Evolutionary conservation across 2,329 filamentous ascomycete genomes (phyloP), one percentile per base, ranked within the genome.

Genomic region (Ilyonectria sp.): DNA sequence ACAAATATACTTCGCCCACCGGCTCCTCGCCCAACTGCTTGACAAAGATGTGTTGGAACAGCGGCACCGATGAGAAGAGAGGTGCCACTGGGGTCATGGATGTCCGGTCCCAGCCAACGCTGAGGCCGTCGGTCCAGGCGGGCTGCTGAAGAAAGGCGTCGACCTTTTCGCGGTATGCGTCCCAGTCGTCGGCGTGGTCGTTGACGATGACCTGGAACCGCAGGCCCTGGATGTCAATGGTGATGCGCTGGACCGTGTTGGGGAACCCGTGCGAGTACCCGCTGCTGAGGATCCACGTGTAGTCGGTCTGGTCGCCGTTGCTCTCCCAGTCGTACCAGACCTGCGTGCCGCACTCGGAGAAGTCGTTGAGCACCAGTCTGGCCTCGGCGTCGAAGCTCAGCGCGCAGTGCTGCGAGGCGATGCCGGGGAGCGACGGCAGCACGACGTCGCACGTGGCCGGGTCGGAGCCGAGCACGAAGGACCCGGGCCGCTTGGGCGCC

Each of bases 261-360:
- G 81, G 81, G 53, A 82, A 82, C 11, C 77, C 81, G 37, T 75
- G 69, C 7, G 77, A 70, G 60, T 68, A 70, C n/a, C 78, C 79
- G 7, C 75, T 70, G 68, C 76, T 77, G 44, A 83, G 70, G 21
- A 80, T 66, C 82, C 82, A 83, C 1, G 79, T 77, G 54, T 79
- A 76, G 57, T 79, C 77, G 2, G 72, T 75, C 53, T 75, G 77
- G 65, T 83, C 80, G 37, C 82, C 82, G 59, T 74, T 78, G 71
- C 80, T 79, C 63, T 79, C 78, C 78, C 79, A 81, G 63, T 82
- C 81, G 71, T 81, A 83, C 82, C 82, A 83, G 33, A 83, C 81
- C 55, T 82, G 78, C 1, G 82, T 83, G 15, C 82, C 82, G 19
- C 57, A 37, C 40, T 75, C 75, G 2, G 81, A 83, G 50, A 78